Conservation (phyloP, 1,139 yeast species). For the Nakaseomyces delphensis region DNA sequence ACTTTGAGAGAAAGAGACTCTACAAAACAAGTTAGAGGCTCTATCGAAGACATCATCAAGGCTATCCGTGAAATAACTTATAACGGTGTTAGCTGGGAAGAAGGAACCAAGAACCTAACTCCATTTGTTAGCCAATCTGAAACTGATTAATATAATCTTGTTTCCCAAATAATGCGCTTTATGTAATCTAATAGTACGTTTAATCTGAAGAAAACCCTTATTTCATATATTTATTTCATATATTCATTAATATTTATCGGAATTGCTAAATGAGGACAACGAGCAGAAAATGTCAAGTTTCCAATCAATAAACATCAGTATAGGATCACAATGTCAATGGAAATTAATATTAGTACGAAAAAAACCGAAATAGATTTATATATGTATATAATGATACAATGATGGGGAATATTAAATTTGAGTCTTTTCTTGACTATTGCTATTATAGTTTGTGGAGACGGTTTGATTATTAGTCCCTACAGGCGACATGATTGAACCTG, state of each 20-base stretch:
- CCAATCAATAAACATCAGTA: no score
- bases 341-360: neutral
- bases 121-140: conserved; percentile 52
- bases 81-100: conserved; percentile 69
- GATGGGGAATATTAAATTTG: neutral
- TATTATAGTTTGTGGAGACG: neutral
- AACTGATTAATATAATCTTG: conserved; percentile 6
- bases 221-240: no score
- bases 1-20: conserved; percentile 98
- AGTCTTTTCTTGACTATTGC: neutral
- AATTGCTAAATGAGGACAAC: neutral
- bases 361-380: neutral
- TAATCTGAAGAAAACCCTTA: neutral
- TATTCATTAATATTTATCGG: no score
- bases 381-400: neutral
- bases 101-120: conserved; percentile 63
- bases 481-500: conserved; percentile 7
- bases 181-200: neutral
- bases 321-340: no score
- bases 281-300: no score
- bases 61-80: conserved; percentile 75
- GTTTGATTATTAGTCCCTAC: conserved; percentile 7
- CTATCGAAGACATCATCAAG: conserved; percentile 62
- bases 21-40: conserved; percentile 94
- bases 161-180: neutral